A percentile compares a stretch with the other conserved stretches of the same genome.
These are phyloP conservation scores for Arctium lappa DNA, from an alignment of 129 eudicot genomes.

Conservation along the genomic window DNA sequence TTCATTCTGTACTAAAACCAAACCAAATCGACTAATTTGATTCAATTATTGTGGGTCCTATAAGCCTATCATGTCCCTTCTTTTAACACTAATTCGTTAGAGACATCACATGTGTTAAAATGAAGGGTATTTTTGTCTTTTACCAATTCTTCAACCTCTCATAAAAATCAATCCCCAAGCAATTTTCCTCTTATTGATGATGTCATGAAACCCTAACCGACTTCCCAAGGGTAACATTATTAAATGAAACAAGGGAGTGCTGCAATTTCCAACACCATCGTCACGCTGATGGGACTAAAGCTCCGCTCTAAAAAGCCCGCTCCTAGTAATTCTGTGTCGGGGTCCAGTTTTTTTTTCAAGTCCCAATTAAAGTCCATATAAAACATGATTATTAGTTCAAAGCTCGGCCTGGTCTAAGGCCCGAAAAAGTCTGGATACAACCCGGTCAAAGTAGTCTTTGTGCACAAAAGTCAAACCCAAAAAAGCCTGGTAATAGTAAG, in stretches of 20 bases:
- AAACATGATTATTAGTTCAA: too few species aligned
- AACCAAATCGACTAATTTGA: neutral
- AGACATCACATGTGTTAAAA: neutral
- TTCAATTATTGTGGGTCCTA: neutral
- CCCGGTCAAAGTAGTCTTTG: neutral
- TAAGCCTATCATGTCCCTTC: neutral
- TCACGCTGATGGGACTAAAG: neutral
- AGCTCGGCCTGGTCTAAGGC: neutral
- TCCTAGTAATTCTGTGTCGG: too few species aligned
- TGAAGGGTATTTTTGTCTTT: neutral
- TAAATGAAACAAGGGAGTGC: neutral
- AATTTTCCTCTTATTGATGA: neutral
- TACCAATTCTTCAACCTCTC: neutral
- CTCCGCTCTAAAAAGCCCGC: too few species aligned
- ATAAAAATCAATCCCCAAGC: neutral
- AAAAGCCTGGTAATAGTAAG: neutral
- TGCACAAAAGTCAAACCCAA: neutral
- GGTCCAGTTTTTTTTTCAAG: too few species aligned
- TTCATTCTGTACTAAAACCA: neutral
- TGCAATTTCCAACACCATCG: neutral
- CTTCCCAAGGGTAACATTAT: neutral
- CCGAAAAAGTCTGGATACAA: neutral
- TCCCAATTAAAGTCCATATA: too few species aligned
- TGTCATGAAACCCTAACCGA: neutral
- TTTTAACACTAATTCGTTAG: neutral